Conservation (phyloP, 2,329 filamentous ascomycete species). For the Botrytis cinerea region DNA sequence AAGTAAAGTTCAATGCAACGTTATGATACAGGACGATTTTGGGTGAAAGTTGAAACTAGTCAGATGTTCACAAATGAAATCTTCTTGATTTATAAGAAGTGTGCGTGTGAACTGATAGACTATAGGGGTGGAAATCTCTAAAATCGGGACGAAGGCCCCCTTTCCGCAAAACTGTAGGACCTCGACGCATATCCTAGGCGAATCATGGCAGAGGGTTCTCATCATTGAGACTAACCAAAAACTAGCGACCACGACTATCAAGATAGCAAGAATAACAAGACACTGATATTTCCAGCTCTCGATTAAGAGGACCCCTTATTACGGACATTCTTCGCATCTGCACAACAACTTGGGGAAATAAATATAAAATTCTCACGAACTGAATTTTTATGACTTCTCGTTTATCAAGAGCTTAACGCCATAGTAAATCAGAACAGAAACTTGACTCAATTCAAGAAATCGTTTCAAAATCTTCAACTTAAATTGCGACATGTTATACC, state of each 20-base stretch:
- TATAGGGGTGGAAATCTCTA: not conserved
- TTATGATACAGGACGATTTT: not conserved
- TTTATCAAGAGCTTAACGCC: not conserved
- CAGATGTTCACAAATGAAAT: not conserved
- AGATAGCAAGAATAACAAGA: not conserved
- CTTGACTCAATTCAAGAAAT: not conserved
- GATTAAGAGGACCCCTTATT: not conserved
- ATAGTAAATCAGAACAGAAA: rapidly evolving
- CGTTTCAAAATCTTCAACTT: too few relatives aligned
- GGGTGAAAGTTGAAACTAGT: rapidly evolving
- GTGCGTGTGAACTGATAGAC: not conserved
- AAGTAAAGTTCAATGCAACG: not conserved
- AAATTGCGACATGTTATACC: not conserved
- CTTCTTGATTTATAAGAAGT: not conserved
- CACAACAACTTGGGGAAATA: not conserved
- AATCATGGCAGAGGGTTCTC: too few relatives aligned
- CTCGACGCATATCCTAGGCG: not conserved
- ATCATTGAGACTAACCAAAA: not conserved
- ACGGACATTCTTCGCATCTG: rapidly evolving
- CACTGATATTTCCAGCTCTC: not conserved
- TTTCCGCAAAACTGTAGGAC: not conserved
- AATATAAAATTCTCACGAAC: not conserved
- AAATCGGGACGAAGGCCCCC: not conserved
- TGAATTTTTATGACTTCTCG: not conserved
- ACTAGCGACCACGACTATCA: not conserved